phyloP scores from a whole-genome alignment of 805 yeast species.

The Suhomyces prunicola region DNA sequence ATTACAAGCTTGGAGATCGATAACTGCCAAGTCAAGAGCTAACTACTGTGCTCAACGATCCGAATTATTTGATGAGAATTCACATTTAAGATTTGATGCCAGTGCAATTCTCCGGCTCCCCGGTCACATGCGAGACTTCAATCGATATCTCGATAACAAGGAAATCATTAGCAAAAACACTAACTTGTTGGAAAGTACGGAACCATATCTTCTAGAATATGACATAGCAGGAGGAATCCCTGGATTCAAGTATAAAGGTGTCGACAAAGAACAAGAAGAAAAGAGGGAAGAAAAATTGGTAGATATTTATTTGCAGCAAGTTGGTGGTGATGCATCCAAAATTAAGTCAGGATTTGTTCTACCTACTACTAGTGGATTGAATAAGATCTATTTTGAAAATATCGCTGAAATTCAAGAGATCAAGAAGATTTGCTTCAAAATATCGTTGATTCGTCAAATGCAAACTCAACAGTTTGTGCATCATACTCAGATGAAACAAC shows the following conservation, averaged over 20 bases:
- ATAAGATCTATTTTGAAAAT: slow-evolving; percentile 58
- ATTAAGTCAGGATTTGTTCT: slow-evolving; percentile 28
- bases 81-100: slow-evolving; percentile 59
- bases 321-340: slow-evolving; percentile 21
- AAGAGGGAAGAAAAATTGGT: slow-evolving; percentile 34
- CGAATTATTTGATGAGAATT: slow-evolving; percentile 55
- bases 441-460: slow-evolving; percentile 83
- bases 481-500: slow-evolving; percentile 68
- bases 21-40: slow-evolving; percentile 76
- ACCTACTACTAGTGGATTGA: slow-evolving; percentile 53
- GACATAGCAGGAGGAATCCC: slow-evolving; percentile 84
- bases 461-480: slow-evolving; percentile 78
- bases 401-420: slow-evolving; percentile 82
- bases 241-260: slow-evolving; percentile 51
- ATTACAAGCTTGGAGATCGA: slow-evolving; percentile 76
- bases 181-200: slow-evolving; percentile 52
- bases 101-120: slow-evolving; percentile 68
- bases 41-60: slow-evolving; percentile 69
- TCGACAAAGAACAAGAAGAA: slow-evolving; percentile 42
- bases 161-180: slow-evolving; percentile 42
- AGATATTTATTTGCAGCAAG: slow-evolving; percentile 29
- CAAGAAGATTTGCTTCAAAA: slow-evolving; percentile 82
- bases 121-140: slow-evolving; percentile 62
- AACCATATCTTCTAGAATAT: slow-evolving; percentile 73
- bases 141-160: slow-evolving; percentile 39